Base-by-base conservation (phyloP, 768 basidiomycete species). In the Phaeotremella fagi region DNA sequence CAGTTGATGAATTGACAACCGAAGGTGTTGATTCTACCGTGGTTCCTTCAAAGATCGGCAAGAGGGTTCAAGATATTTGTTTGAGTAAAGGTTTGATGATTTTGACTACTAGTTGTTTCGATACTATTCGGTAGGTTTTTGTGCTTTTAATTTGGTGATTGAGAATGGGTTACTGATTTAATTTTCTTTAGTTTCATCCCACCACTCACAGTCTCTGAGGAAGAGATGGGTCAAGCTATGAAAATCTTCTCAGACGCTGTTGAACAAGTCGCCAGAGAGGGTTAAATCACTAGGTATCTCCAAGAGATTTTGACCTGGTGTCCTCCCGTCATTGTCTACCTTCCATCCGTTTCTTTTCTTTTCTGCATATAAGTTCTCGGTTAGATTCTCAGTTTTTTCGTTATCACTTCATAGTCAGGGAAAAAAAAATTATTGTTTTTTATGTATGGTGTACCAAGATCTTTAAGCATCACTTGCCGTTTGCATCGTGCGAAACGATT, bases 11-110 rank as follows among this genome's bases (percentile, higher is more conserved):
- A 9, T 47, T 52, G 46, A 65, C 65, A 9, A 37, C 42, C 15
- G 53, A 58, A 33, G 59, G 57, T 25, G 35, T 67, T 5, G 27
- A 52, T 14, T 20, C 35, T 18, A 62, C 66, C 35, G 60, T 66
- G 14, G 60, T 74, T 5, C 73, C 75, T 37, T 75, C 75, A 64
- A 81, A 78, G 68, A 77, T 91, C 53, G 85, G 90, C 3, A 77
- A 78, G 46, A 80, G 85, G 25, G 82, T 95, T 7, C 80, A 86
- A 55, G 82, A 82, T 68, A 83, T 81, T 65, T 95, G 91, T 73
- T 78, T 89, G 57, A 87, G 90, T 70, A 85, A 87, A 70, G 90
- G 88, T 20, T 75, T 97, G 78, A 72, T 95, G 45, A 82, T 94
- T 35, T 78, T 97, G 53, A 94, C 92, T 12, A 95, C 92, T 23